phyloP scores from a whole-genome alignment of 371 early-diverging fungal genomes.

The Apophysomyces ossiformis region DNA sequence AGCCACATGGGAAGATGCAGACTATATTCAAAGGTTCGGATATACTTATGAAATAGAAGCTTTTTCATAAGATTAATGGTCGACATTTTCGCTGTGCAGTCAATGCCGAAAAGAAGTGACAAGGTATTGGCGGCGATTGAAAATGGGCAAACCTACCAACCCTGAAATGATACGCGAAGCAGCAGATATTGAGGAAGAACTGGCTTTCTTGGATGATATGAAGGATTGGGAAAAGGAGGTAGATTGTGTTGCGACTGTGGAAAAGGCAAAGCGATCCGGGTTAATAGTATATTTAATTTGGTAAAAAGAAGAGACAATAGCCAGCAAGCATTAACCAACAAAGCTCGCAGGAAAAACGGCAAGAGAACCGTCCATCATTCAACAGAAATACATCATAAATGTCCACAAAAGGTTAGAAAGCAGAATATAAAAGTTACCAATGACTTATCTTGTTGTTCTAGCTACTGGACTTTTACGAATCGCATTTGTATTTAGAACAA shows the following conservation, averaged over 20 bases:
- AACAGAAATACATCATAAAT: background rate
- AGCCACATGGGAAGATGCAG: background rate
- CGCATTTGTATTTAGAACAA: background rate
- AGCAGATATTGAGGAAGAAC: background rate
- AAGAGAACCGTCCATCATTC: slow-evolving; percentile 6
- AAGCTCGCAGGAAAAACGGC: background rate
- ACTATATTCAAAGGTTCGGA: slow-evolving; percentile 2
- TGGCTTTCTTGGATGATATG: background rate
- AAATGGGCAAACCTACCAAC: background rate
- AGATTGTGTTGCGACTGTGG: background rate
- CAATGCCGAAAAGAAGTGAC: background rate
- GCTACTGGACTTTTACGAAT: slow-evolving; percentile 6
- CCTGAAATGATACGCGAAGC: background rate
- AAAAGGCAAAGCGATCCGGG: slow-evolving; percentile 4
- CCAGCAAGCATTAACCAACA: background rate
- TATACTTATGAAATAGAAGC: background rate
- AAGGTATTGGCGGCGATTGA: background rate
- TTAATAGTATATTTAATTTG: background rate
- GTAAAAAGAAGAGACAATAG: background rate
- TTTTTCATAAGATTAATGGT: background rate
- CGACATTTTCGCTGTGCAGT: background rate
- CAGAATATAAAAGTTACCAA: background rate
- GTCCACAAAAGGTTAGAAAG: slow-evolving; percentile 7
- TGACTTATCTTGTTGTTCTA: background rate
- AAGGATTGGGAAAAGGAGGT: slow-evolving; percentile 3